These are phyloP conservation scores for Cercophora newfieldiana DNA, from an alignment of 495 filamentous ascomycete genomes.

Conservation along the genomic window DNA sequence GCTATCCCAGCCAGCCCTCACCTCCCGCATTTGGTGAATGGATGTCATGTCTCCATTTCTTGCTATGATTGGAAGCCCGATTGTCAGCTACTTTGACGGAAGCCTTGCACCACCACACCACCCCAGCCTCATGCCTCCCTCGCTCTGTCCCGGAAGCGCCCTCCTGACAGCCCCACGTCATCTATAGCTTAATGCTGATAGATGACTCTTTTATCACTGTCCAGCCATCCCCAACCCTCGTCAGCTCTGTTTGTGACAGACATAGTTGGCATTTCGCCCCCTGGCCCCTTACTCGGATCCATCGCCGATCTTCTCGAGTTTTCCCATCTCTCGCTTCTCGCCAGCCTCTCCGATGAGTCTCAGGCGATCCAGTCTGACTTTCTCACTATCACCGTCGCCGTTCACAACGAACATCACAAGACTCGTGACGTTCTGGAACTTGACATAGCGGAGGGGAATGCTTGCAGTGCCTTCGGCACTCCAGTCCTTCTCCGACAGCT, in stretches of 20 bases:
- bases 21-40: conserved; percentile 18
- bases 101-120: conserved; percentile 19
- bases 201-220: conserved; percentile 12
- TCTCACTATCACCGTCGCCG: conserved; percentile 81
- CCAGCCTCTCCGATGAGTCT: conserved; percentile 89
- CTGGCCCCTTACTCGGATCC: conserved; percentile 59
- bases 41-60: conserved; percentile 5
- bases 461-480: conserved; percentile 86
- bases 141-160: neutral
- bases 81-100: conserved; percentile 16
- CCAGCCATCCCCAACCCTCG: conserved; percentile 20
- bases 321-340: conserved; percentile 88
- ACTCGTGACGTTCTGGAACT: conserved; percentile 90
- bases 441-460: conserved; percentile 84
- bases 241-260: conserved; percentile 9
- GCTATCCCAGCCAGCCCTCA: conserved; percentile 7
- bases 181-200: conserved; percentile 25
- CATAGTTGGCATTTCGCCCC: neutral
- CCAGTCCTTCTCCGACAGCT: conserved; percentile 76
- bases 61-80: conserved; percentile 27
- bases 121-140: conserved; percentile 16
- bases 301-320: conserved; percentile 92
- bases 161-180: conserved; percentile 15
- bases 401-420: conserved; percentile 88
- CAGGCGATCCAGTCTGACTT: conserved; percentile 81